Evolutionary conservation across 2,329 filamentous ascomycete species (phyloP), one percentile per base, ranked within the genome.

Genomic region (Emergomyces orientalis): DNA sequence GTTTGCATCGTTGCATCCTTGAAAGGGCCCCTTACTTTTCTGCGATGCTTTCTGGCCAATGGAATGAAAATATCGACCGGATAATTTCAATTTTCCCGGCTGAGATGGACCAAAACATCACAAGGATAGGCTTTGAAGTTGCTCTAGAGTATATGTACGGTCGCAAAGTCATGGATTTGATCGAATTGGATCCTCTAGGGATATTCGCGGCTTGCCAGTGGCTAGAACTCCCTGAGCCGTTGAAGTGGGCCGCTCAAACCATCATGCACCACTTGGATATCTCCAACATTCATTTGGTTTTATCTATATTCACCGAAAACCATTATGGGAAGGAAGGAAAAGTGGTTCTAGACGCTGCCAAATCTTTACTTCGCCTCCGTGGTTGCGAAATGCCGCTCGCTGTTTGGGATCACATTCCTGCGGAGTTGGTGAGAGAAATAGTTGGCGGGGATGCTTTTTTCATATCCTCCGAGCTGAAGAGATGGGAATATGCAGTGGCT

Each of bases 21-120:
- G 37, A 17, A 34, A 27, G 37, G 17, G 14, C 14, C 8, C 39
- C 56, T 32, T 59, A 45, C 41, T 59, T 59, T 45, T 30, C 22
- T 32, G 56, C 56, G 2, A 59, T 59, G 56, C 30, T 59, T 59
- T 45, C 56, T 13, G 37, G 22, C 14, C 25, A 45, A 11, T 59
- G 56, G 56, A 30, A 4, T 11, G 56, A 59, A 47, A 47, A 17
- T 45, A 32, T 27, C n/a, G 27, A 32, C 11, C 17, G 22, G 6
- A 17, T 6, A 14, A n/a, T 59, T 45, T 13, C 37, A 45, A 22
- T 59, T 8, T 45, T 45, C 17, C 56, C 56, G 2, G 30, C 11
- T 11, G 56, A 59, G 25, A 59, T 45, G 56, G 56, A 59, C 30
- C 37, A 19, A 45, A 59, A 59, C 56, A 59, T 45, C 14, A 45